Evolutionary conservation across 2,329 filamentous ascomycete species (phyloP), one percentile per base, ranked within the genome.

Genomic region (Paecilomyces sp.): DNA sequence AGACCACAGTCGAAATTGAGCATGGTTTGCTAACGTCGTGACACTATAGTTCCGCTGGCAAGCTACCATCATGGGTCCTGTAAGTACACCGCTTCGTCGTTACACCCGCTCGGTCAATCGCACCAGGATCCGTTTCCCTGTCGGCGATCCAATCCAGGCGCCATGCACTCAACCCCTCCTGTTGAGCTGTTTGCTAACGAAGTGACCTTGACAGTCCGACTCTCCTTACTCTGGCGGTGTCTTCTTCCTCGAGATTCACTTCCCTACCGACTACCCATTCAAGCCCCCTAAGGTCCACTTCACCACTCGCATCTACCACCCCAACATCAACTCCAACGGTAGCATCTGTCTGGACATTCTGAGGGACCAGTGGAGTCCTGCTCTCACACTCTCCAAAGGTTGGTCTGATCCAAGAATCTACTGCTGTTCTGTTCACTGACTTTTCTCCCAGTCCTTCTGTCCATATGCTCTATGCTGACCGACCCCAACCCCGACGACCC

Each of bases 211-310:
- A 62, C 70, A 95, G 91, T 85, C 89, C 77, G 94, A 97, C 79
- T 97, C 92, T 74, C 94, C 94, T 77, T 99, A 97, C 84, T 91
- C 92, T 56, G 92, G 93, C 77, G 94, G 94, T 74, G 93, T 99
- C 70, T 99, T 99, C 85, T 99, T 99, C 87, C 86, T 99, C 67
- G 88, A 90, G 69, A 99, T 99, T 75, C 92, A 97, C 82, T 97
- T 99, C 85, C 94, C 94, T 68, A 99, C 94, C 84, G 94, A 99
- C 84, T 99, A 99, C 81, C 94, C 94, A 51, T 99, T 99, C 86
- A 99, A 99, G 89, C 94, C 94, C 64, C 94, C 94, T 70, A 99
- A 99, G 87, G 92, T 99, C 80, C 97, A 97, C 89, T 99, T 99
- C 86, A 97, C 92, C 71, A 99, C 94, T 66, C 90, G 93, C 76